Evolutionary conservation across 805 yeast species (phyloP), one percentile per base, ranked within the genome.

Genomic region (Diddensiella santjacobensis): DNA sequence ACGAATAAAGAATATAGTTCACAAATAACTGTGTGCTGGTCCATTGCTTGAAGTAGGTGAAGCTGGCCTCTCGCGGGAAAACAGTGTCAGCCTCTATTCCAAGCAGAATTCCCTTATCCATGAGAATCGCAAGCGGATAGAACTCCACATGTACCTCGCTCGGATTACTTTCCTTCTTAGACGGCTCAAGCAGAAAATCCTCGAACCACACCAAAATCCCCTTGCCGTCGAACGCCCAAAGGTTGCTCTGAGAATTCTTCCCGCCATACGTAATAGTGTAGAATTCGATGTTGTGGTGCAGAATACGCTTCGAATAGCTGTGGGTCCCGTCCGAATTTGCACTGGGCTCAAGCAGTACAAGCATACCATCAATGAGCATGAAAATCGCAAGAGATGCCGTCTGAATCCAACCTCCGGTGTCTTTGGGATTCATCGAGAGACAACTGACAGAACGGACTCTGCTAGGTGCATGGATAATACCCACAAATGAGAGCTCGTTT

Each of bases 61-160:
- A 68, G 1, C 58, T 39, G 20, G 62, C 64, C 15, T 65, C 68
- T 10, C 60, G 54, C 36, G 72, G 58, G 11, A 58, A 55, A 11
- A 68, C 57, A 8, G 67, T 56, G 47, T 75, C 79, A 6, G 75
- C 61, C 46, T 77, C 81, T n/a, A 76, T 59, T 3, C 81, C 78
- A 45, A 74, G 66, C 4, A 77, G 62, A 43, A 75, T 63, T 29
- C 79, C 80, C 48, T 77, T 74, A 30, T 67, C 69, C n/a, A 66
- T 53, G 30, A 75, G 63, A 29, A 74, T 64, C 3, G 77, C 71
- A 19, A 78, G 60, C 0, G 83, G 83, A 56, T 77, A 78, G n/a
- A 74, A 66, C 24, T 72, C 75, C n/a, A 71, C 58, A 48, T 49
- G 69, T 2, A 66, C 58, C 5, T 50, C 39, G 30, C 59, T 53